phyloP scores from a whole-genome alignment of 305 asterid species.

The Fraxinus nigra region DNA sequence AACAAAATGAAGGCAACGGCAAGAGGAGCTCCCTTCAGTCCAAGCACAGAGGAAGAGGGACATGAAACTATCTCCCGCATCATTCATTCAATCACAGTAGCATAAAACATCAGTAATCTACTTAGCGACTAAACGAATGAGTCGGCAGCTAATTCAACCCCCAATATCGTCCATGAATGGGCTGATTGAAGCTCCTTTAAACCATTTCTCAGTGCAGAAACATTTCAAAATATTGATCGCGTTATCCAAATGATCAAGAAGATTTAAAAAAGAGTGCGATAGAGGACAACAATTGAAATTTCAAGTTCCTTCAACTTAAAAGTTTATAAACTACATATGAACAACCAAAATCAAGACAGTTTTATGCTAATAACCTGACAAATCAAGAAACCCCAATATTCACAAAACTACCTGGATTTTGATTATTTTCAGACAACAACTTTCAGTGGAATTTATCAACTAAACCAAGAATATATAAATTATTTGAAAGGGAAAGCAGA shows the following conservation, averaged over 20 bases:
- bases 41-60: constrained; percentile 85
- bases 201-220: constrained; percentile 35
- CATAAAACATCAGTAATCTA: constrained; percentile 39
- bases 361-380: neutral
- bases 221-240: neutral
- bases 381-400: neutral
- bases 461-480: neutral
- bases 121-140: constrained; percentile 87
- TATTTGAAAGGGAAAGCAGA: neutral
- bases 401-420: neutral
- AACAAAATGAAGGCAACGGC: constrained; percentile 36
- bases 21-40: constrained; percentile 99
- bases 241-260: neutral
- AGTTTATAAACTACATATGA: neutral
- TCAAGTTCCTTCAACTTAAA: neutral
- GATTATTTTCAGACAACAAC: neutral
- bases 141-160: constrained; percentile 96
- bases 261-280: neutral
- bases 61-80: constrained; percentile 97
- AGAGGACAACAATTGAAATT: neutral
- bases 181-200: constrained; percentile 93
- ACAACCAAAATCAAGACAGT: neutral
- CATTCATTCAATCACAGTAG: constrained; percentile 98
- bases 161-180: constrained; percentile 79
- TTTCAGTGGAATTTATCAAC: neutral